Conservation (phyloP, 345 rosid species). For the Rhodomyrtus tomentosa region DNA sequence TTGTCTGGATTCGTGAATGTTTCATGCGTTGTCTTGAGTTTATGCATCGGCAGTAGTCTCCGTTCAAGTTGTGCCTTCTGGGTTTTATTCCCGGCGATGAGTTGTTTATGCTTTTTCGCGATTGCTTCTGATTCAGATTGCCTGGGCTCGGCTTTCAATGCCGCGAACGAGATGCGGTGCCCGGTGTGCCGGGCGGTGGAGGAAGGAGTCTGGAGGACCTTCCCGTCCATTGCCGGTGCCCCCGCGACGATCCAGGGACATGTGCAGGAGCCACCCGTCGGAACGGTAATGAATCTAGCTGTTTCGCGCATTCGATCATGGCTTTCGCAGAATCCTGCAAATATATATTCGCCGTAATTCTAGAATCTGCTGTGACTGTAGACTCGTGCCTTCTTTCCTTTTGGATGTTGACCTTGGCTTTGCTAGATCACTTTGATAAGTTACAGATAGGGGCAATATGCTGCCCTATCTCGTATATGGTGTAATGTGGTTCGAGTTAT, state of each 20-base stretch:
- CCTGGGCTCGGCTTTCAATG: constrained; percentile 21
- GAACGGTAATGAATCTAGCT: background rate
- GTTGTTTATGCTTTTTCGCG: background rate
- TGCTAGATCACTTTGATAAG: background rate
- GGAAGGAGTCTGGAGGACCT: constrained; percentile 9
- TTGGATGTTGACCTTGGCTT: background rate
- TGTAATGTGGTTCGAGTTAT: background rate
- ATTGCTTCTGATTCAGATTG: constrained; percentile 8
- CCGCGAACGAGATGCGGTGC: constrained; percentile 10
- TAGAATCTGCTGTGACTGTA: background rate
- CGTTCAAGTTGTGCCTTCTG: background rate
- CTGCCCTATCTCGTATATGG: background rate
- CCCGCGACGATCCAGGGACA: background rate
- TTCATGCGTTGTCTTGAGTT: background rate
- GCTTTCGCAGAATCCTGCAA: background rate
- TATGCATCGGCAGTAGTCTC: background rate
- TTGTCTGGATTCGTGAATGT: background rate
- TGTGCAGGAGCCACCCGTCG: background rate
- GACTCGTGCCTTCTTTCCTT: background rate
- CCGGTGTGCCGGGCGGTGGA: constrained; percentile 17
- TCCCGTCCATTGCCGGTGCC: background rate
- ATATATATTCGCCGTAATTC: background rate
- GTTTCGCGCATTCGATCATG: background rate
- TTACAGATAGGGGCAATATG: background rate
- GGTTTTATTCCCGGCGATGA: background rate